phyloP scores from a whole-genome alignment of 2,329 filamentous ascomycete genomes.

The Monosporascus sp. region DNA sequence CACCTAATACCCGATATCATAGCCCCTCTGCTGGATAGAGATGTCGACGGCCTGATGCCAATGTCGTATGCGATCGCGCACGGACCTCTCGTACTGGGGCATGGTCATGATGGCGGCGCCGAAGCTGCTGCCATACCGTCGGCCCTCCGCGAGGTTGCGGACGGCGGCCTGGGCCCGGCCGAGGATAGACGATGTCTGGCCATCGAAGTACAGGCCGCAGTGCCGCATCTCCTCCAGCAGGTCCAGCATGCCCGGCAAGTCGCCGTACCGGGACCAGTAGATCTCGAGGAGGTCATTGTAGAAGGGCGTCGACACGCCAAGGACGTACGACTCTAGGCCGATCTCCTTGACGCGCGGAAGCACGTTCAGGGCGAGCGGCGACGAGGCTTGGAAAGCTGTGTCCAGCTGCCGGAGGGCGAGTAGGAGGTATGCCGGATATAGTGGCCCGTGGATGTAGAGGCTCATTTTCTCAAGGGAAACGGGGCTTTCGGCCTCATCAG shows the following conservation, averaged over 20 bases:
- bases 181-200: slow-evolving; percentile 36
- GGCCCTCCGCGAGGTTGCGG: slow-evolving; percentile 4
- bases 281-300: slow-evolving; percentile 63
- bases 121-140: slow-evolving; percentile 22
- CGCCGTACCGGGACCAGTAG: slow-evolving; percentile 56
- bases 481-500: slow-evolving; percentile 1
- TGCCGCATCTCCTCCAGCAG: slow-evolving; percentile 62
- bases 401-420: slow-evolving; percentile 53
- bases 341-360: slow-evolving; percentile 63
- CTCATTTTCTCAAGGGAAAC: slow-evolving; percentile 26
- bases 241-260: slow-evolving; percentile 48
- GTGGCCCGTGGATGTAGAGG: slow-evolving; percentile 55
- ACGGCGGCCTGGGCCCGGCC: slow-evolving; percentile 25
- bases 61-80: slow-evolving; percentile 23
- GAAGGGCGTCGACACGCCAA: slow-evolving; percentile 64
- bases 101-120: slow-evolving; percentile 27
- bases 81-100: slow-evolving; percentile 31
- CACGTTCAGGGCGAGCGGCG: slow-evolving; percentile 53
- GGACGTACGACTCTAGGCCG: slow-evolving; percentile 64
- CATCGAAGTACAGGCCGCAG: slow-evolving; percentile 54
- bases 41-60: slow-evolving; percentile 24
- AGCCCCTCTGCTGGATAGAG: slow-evolving; percentile 19
- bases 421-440: slow-evolving; percentile 59
- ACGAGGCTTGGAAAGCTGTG: slow-evolving; percentile 50
- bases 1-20: slow-evolving; percentile 14